These are phyloP conservation scores for Fragaria vesca DNA, from an alignment of 306 rosid species.

Conservation along the genomic window DNA sequence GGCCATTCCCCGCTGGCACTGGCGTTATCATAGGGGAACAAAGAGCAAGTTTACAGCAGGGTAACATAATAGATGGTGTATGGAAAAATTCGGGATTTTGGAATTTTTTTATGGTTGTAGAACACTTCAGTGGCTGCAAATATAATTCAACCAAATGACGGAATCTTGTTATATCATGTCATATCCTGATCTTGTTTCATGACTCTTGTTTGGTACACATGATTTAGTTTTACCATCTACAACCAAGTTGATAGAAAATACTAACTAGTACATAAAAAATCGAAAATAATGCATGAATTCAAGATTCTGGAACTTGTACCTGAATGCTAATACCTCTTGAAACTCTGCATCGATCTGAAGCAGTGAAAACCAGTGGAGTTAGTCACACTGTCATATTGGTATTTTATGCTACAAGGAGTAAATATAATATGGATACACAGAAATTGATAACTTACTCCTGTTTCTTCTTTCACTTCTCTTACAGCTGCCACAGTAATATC, in stretches of 20 bases:
- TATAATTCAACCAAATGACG: slow-evolving; percentile 2
- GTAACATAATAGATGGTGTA: not conserved
- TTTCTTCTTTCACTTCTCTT: slow-evolving; percentile 92
- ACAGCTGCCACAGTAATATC: slow-evolving; percentile 66
- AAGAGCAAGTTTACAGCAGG: not conserved
- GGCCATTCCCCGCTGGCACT: not conserved
- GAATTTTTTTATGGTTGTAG: not conserved
- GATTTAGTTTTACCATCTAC: not conserved
- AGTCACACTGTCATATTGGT: not conserved
- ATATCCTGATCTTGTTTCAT: not conserved
- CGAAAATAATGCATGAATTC: not conserved
- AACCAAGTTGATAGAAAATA: not conserved
- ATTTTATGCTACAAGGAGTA: not conserved
- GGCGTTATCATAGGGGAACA: not conserved
- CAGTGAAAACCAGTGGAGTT: slow-evolving; percentile 26
- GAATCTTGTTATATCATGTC: not conserved
- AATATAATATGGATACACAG: not conserved
- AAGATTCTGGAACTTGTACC: slow-evolving; percentile 37
- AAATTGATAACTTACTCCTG: slow-evolving; percentile 62
- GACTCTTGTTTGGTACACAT: not conserved
- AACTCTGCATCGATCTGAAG: slow-evolving; percentile 79
- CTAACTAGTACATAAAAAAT: not conserved
- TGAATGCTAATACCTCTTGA: slow-evolving; percentile 73
- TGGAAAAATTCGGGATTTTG: not conserved
- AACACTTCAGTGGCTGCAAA: not conserved